phyloP scores from a whole-genome alignment of 495 filamentous ascomycete genomes.

The Penicillium ochrochloron region DNA sequence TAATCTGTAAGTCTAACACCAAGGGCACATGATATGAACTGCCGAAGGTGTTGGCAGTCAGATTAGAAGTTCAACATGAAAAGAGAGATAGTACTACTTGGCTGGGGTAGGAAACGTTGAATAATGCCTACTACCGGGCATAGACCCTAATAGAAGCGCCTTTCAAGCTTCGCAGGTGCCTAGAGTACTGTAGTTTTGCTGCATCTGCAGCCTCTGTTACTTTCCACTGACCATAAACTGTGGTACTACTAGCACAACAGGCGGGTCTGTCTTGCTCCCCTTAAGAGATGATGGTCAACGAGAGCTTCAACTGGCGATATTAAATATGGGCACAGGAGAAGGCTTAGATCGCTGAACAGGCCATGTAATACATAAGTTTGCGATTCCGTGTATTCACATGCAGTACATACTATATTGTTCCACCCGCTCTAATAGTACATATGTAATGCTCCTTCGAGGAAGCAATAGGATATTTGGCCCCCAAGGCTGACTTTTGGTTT shows the following conservation, averaged over 20 bases:
- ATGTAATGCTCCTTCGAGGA: background rate
- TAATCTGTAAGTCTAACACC: background rate
- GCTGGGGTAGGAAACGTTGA: background rate
- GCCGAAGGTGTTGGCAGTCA: background rate
- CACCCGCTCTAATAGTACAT: background rate
- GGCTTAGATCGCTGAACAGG: background rate
- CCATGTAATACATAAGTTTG: background rate
- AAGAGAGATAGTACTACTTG: background rate
- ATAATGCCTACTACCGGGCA: too few species aligned
- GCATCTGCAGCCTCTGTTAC: background rate
- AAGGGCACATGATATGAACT: background rate
- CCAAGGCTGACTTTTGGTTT: background rate
- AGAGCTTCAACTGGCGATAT: background rate
- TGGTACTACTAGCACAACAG: background rate
- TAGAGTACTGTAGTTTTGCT: background rate
- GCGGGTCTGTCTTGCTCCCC: background rate
- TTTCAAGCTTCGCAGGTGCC: background rate
- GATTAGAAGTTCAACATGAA: background rate
- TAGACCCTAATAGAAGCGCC: background rate
- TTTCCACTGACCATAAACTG: background rate
- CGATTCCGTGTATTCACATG: too few species aligned
- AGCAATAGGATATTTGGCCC: slow-evolving; percentile 13
- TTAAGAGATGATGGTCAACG: background rate
- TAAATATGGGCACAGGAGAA: background rate
- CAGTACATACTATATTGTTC: background rate